These are phyloP conservation scores for Mortierella sp. DNA, from an alignment of 371 early-diverging fungal genomes.

Conservation along the genomic window DNA sequence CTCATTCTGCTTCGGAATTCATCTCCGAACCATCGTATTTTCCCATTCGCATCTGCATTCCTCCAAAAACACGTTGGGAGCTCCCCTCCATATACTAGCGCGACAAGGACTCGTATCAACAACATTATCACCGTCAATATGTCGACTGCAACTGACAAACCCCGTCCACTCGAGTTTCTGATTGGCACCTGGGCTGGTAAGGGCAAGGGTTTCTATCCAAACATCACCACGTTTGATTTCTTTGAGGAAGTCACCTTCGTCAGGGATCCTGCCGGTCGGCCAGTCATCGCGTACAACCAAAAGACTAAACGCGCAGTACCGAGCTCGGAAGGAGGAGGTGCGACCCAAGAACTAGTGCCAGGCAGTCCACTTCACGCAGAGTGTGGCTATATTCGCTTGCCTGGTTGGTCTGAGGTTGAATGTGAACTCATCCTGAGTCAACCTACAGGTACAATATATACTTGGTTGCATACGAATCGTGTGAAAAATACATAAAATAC, in stretches of 20 bases:
- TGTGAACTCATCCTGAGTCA: constrained; percentile 46
- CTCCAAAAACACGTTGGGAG: background rate
- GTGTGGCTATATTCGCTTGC: constrained; percentile 37
- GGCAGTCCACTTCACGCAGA: constrained; percentile 42
- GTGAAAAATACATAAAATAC: no score
- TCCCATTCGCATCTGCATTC: background rate
- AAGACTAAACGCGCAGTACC: constrained; percentile 34
- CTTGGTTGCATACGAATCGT: background rate
- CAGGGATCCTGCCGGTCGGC: constrained; percentile 41
- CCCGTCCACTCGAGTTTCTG: constrained; percentile 47
- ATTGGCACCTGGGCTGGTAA: constrained; percentile 46
- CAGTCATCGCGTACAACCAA: constrained; percentile 37
- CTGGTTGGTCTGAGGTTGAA: constrained; percentile 28
- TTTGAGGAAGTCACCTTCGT: constrained; percentile 46
- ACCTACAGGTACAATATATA: constrained; percentile 30
- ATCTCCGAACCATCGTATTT: constrained; percentile 18
- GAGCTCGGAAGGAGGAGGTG: background rate
- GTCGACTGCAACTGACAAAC: constrained; percentile 11
- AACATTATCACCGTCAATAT: background rate
- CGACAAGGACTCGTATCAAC: no score
- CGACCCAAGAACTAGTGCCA: constrained; percentile 4
- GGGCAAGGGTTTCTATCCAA: constrained; percentile 45
- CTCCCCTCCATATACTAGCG: background rate
- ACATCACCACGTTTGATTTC: constrained; percentile 39
- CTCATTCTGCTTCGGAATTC: constrained; percentile 19